Conservation (phyloP, 225 moss, liverwort and hornwort species). For the Anthoceros angustus region DNA sequence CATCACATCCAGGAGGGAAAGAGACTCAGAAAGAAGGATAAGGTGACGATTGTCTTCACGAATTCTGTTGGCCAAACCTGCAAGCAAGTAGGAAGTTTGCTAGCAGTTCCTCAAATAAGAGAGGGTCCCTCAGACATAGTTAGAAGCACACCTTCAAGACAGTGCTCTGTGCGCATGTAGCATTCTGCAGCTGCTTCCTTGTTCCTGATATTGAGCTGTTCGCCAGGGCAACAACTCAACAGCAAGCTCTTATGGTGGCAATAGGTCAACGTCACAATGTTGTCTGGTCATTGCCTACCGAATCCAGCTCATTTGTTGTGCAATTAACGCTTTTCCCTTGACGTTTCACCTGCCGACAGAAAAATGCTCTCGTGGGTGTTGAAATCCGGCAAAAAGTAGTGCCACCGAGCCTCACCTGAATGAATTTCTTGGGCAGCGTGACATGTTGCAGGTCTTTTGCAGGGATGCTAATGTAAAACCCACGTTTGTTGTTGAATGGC, state of each 20-base stretch:
- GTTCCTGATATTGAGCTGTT: conserved; percentile 89
- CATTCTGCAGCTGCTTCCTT: conserved; percentile 90
- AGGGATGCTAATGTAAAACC: conserved; percentile 64
- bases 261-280: not conserved
- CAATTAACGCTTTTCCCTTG: conserved; percentile 51
- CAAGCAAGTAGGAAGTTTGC: too few species aligned
- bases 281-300: conserved; percentile 16
- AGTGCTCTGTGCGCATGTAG: conserved; percentile 57
- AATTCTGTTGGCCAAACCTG: conserved; percentile 58
- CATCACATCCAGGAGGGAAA: conserved; percentile 92
- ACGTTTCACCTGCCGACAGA: conserved; percentile 46
- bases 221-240: not conserved
- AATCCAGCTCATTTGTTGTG: conserved; percentile 59
- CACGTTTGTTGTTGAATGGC: conserved; percentile 66
- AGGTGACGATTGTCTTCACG: conserved; percentile 49
- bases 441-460: conserved; percentile 41
- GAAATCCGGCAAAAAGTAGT: conserved; percentile 1
- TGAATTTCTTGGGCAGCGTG: conserved; percentile 40
- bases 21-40: conserved; percentile 64
- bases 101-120: too few species aligned
- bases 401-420: conserved; percentile 32
- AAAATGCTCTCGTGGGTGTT: too few species aligned
- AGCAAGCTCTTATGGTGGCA: not conserved
- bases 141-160: conserved; percentile 45
- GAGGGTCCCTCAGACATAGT: too few species aligned